phyloP scores from a whole-genome alignment of 2,329 filamentous ascomycete genomes.

The Aspergillus sp. region DNA sequence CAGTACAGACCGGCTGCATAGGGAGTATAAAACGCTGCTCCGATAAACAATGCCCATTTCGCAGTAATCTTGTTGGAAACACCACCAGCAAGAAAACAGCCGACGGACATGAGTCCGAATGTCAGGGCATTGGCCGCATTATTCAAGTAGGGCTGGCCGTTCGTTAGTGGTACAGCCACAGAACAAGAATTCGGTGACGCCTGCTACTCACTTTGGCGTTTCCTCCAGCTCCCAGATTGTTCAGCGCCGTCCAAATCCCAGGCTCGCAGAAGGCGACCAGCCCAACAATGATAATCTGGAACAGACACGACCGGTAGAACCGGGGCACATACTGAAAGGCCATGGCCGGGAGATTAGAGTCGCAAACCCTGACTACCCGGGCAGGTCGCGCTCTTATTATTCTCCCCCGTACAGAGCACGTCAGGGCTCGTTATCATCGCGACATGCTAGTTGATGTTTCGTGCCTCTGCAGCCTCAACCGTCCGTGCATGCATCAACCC shows the following conservation, averaged over 20 bases:
- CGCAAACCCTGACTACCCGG: neutral
- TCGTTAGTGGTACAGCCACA: neutral
- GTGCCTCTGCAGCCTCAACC: neutral
- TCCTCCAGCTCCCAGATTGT: constrained; percentile 7
- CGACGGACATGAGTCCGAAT: constrained; percentile 7
- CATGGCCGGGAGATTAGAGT: neutral
- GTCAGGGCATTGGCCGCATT: constrained; percentile 10
- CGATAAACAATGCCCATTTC: constrained; percentile 5
- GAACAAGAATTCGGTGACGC: no score
- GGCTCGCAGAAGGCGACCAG: constrained; percentile 11
- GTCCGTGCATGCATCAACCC: no score
- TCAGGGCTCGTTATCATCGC: neutral
- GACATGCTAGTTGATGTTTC: neutral
- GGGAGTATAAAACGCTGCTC: constrained; percentile 4
- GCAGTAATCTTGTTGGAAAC: constrained; percentile 8
- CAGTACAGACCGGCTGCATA: constrained; percentile 8
- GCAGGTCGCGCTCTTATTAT: neutral
- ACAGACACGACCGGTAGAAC: constrained; percentile 9
- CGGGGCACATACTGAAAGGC: neutral
- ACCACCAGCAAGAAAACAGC: constrained; percentile 8
- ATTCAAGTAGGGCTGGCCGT: constrained; percentile 1
- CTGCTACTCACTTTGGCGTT: neutral
- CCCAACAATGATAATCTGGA: constrained; percentile 8
- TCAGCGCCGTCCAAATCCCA: constrained; percentile 6
- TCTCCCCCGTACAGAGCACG: neutral